Conservation (phyloP, 1,139 yeast species). For the Trichomonascaceae sp. region DNA sequence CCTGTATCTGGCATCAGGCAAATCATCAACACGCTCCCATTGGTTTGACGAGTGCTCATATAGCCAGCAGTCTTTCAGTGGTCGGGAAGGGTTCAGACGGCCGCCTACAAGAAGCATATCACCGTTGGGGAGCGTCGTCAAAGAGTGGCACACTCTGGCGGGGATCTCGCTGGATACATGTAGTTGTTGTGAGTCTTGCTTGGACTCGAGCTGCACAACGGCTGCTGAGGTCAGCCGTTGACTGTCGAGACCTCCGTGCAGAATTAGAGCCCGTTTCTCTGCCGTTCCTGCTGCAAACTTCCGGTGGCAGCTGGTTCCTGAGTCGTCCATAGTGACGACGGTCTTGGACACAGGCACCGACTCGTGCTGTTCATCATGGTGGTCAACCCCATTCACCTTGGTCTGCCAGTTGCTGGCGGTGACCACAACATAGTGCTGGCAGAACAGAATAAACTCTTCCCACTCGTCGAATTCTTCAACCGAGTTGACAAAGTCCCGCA, state of each 20-base stretch:
- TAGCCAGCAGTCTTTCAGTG: constrained; percentile 33
- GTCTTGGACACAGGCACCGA: neutral
- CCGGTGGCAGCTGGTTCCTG: constrained; percentile 15
- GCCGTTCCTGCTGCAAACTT: constrained; percentile 39
- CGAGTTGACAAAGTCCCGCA: constrained; percentile 26
- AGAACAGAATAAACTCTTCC: constrained; percentile 68
- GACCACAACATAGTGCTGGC: constrained; percentile 61
- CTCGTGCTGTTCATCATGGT: neutral
- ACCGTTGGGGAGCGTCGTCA: constrained; percentile 26
- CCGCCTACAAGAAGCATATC: constrained; percentile 49
- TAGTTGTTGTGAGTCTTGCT: neutral
- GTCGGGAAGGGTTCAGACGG: constrained; percentile 44
- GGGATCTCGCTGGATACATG: constrained; percentile 1
- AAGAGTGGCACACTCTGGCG: constrained; percentile 50
- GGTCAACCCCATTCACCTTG: neutral
- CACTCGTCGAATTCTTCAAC: constrained; percentile 72
- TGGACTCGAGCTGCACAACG: neutral
- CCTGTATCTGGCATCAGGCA: constrained; percentile 39
- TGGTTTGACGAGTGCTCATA: constrained; percentile 8
- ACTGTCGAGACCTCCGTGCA: constrained; percentile 40
- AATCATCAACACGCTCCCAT: constrained; percentile 29
- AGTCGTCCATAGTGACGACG: neutral
- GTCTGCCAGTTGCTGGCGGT: constrained; percentile 34
- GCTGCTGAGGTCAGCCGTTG: neutral
- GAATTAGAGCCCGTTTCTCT: constrained; percentile 20